Percentiles rank a stretch among this genome's conserved stretches.
phyloP scores from a whole-genome alignment of 148 eudicot genomes.

The Hydrangea macrophylla region DNA sequence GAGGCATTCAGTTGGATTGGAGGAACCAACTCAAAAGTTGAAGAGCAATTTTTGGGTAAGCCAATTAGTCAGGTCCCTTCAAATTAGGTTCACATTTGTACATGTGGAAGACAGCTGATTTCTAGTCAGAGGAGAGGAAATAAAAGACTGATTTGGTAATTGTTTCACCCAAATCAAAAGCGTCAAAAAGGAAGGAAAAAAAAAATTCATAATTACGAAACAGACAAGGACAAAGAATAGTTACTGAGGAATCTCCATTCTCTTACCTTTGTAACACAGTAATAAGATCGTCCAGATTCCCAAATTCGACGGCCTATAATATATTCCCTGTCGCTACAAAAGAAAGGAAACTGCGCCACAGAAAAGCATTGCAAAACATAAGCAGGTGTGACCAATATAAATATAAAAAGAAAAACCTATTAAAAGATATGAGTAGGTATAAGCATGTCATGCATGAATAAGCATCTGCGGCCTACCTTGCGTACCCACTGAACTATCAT shows the following conservation, averaged over 20 bases:
- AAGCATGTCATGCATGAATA: no score
- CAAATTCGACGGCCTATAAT: conserved; percentile 54
- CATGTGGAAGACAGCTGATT: background rate
- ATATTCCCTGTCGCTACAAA: conserved; percentile 56
- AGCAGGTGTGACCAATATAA: background rate
- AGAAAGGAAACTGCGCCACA: conserved; percentile 50
- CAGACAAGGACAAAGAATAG: background rate
- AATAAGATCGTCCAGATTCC: conserved; percentile 39
- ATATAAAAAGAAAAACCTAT: no score
- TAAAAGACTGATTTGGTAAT: background rate
- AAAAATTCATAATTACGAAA: background rate
- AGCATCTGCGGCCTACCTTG: no score
- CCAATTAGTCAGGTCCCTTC: no score
- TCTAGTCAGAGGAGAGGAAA: background rate
- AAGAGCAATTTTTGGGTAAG: background rate
- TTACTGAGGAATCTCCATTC: background rate
- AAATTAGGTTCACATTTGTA: no score
- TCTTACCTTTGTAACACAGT: conserved; percentile 55
- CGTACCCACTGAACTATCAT: conserved; percentile 63
- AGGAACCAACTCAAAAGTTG: background rate
- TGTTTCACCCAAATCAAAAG: background rate
- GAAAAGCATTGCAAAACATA: background rate
- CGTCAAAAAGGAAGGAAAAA: background rate
- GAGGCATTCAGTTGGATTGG: background rate
- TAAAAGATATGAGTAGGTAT: no score